Evolutionary conservation across 164 flowering plant genomes (phyloP), one percentile per base, ranked within the genome.

Genomic region (Vitis rupestris): DNA sequence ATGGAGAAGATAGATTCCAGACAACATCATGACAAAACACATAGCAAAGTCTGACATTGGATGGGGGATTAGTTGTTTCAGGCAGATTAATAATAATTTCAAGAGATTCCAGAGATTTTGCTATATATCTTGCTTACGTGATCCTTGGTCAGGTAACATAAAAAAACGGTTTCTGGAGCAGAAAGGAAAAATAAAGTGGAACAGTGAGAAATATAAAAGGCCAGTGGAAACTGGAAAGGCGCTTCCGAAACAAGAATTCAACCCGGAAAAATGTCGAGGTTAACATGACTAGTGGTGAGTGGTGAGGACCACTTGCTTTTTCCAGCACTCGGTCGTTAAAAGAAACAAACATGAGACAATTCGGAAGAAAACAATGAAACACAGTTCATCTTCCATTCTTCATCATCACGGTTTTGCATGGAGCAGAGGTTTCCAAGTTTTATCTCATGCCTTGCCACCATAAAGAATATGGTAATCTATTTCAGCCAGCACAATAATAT

Each of bases 1-100:
- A 60, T 76, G 23, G 37, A 69, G 27, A 66, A 75, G 67, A 70
- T 63, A 66, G 76, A 66, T 50, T 75, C 64, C 63, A 59, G 77
- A 75, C 77, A 77, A 19, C 74, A 75, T 80, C 31, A 75, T 78
- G 75, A 68, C 75, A 74, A 72, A 4, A 16, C 72, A 55, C 12
- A 31, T 3, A 50, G 7, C 44, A 37, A 37, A 37, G 44, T 37
- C 44, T 37, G 44, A 37, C 44, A 37, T 3, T 3, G 4, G 44
- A 37, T 37, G 4, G 7, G 44, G 44, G 44, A 37, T 37, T 37
- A 37, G 44, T 6, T 37, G 4, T 3, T 6, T 37, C 44, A 37
- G 44, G 44, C 44, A 37, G 44, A 37, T 37, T 23, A 37, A 37
- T 6, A 37, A 15, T 31, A 9, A 13, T 27, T 57, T 44, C 14